Conservation (phyloP, 2,329 filamentous ascomycete species). For the Fusarium heterosporum region DNA sequence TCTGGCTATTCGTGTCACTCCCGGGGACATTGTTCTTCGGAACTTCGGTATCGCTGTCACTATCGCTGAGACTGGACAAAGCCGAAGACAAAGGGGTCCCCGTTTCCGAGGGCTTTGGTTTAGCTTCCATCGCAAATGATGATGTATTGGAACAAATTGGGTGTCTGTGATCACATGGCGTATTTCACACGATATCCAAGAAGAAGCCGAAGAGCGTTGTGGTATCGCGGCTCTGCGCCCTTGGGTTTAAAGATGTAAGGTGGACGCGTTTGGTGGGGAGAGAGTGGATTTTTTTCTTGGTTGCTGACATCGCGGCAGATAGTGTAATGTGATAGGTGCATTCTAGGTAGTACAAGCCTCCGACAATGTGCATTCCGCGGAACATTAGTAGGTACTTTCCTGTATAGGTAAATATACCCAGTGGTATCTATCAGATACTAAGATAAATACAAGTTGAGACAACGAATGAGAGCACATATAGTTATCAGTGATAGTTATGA, state of each 20-base stretch:
- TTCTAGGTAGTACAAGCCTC: neutral
- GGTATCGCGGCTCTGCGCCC: constrained; percentile 22
- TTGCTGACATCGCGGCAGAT: constrained; percentile 42
- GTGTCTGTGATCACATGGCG: constrained; percentile 38
- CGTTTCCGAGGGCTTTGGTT: constrained; percentile 48
- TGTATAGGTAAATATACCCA: too few relatives aligned
- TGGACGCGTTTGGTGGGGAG: constrained; percentile 43
- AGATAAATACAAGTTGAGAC: neutral
- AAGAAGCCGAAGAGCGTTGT: constrained; percentile 4
- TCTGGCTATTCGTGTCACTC: constrained; percentile 53
- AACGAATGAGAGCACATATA: neutral
- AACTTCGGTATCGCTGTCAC: constrained; percentile 48
- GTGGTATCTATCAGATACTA: neutral
- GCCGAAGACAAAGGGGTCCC: constrained; percentile 51
- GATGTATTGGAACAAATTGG: constrained; percentile 6
- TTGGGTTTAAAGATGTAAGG: constrained; percentile 29
- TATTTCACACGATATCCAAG: constrained; percentile 9
- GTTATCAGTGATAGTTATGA: neutral
- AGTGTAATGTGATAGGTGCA: constrained; percentile 28
- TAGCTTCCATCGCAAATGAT: constrained; percentile 47
- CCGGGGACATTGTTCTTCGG: constrained; percentile 47
- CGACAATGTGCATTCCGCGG: too few relatives aligned
- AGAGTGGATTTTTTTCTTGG: constrained; percentile 31
- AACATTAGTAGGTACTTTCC: too few relatives aligned
- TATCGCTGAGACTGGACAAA: constrained; percentile 47